These are phyloP conservation scores for Berkeleyomyces rouxiae DNA, from an alignment of 2,329 filamentous ascomycete genomes.

Conservation along the genomic window DNA sequence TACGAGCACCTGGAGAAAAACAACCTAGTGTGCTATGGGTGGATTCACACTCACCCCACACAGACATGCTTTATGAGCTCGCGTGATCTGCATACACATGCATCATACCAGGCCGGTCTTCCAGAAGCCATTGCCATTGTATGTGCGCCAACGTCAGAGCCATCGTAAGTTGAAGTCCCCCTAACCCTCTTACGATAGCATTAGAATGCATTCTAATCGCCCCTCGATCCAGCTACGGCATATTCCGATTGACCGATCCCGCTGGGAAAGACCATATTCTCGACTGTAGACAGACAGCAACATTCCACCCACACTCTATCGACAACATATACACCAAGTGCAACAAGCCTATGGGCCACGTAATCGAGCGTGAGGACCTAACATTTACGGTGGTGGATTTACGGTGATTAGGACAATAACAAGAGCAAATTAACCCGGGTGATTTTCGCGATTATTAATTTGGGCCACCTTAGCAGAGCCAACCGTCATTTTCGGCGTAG, in stretches of 20 bases:
- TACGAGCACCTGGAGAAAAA: constrained; percentile 81
- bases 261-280: constrained; percentile 77
- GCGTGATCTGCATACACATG: constrained; percentile 81
- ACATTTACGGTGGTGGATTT: constrained; percentile 43
- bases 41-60: constrained; percentile 95
- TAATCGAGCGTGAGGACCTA: constrained; percentile 49
- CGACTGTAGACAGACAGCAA: constrained; percentile 55
- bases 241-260: constrained; percentile 85
- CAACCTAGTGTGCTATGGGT: constrained; percentile 74
- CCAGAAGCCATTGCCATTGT: constrained; percentile 94
- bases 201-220: background rate
- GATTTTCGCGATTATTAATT: background rate
- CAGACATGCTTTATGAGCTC: constrained; percentile 98
- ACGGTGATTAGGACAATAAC: constrained; percentile 21
- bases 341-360: constrained; percentile 47
- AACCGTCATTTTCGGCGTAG: too few relatives aligned
- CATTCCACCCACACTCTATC: constrained; percentile 62
- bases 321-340: constrained; percentile 66
- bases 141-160: constrained; percentile 67
- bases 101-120: constrained; percentile 90
- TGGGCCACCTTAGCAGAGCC: too few relatives aligned
- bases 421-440: background rate
- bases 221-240: constrained; percentile 49
- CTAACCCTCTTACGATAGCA: background rate
- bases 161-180: constrained; percentile 42